Conservation (phyloP, 768 basidiomycete species). For the Boletus subparvulus region DNA sequence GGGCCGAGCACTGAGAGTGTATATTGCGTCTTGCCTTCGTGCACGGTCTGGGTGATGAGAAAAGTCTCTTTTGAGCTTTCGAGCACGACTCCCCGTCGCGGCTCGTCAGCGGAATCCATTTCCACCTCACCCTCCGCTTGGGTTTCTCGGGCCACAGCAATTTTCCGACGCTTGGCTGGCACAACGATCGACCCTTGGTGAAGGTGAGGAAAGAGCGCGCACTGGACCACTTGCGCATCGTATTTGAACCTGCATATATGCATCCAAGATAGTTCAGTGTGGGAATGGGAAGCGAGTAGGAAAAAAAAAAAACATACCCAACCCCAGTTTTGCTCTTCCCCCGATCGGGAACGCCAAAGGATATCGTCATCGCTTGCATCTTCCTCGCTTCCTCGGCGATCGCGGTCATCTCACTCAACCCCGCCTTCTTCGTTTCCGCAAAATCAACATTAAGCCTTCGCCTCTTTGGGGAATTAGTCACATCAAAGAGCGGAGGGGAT, state of each 20-base stretch:
- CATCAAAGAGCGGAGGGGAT: conserved; percentile 30
- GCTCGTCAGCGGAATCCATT: conserved; percentile 10
- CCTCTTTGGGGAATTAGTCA: conserved; percentile 38
- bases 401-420: conserved; percentile 20
- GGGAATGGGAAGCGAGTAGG: neutral
- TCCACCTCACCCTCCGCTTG: conserved; percentile 9
- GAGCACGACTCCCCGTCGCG: conserved; percentile 22
- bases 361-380: conserved; percentile 47
- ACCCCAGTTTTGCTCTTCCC: conserved; percentile 37
- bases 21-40: conserved; percentile 14
- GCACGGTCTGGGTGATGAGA: conserved; percentile 16
- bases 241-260: conserved; percentile 50
- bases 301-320: conserved; percentile 39
- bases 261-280: neutral
- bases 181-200: conserved; percentile 13
- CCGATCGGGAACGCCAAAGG: conserved; percentile 42
- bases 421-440: conserved; percentile 19
- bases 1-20: conserved; percentile 18
- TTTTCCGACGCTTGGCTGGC: conserved; percentile 31
- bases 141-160: conserved; percentile 2
- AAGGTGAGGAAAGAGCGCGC: conserved; percentile 44
- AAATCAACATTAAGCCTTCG: conserved; percentile 26
- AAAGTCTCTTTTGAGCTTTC: conserved; percentile 25
- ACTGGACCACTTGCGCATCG: conserved; percentile 41
- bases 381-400: conserved; percentile 40